Evolutionary conservation across 139 green algal genomes (phyloP).

Genomic region (Chlamydomonas asymmetrica): DNA sequence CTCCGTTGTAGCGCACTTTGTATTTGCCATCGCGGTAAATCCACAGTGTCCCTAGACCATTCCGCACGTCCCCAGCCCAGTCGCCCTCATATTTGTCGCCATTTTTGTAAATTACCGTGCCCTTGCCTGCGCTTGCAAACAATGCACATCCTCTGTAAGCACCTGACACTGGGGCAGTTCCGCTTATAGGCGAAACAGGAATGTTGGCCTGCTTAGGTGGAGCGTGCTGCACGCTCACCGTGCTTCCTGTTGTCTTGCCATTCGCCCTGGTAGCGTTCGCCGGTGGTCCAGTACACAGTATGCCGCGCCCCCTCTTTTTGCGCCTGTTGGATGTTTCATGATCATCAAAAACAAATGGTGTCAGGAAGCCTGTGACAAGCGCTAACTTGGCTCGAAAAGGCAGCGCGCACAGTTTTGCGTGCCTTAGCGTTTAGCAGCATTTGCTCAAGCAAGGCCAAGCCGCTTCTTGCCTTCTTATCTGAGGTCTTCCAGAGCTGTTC

Average conservation of each 20-base stretch:
- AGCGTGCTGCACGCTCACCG: slow-evolving; percentile 38
- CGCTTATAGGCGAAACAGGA: neutral
- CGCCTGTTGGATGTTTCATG: slow-evolving; percentile 31
- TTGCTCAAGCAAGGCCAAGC: neutral
- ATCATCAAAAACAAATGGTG: neutral
- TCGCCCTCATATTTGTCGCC: slow-evolving; percentile 79
- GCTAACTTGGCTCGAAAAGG: neutral
- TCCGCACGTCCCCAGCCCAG: slow-evolving; percentile 54
- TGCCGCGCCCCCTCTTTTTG: slow-evolving; percentile 62
- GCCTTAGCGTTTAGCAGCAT: neutral
- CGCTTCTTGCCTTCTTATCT: slow-evolving; percentile 27
- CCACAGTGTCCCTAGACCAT: slow-evolving; percentile 69
- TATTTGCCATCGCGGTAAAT: slow-evolving; percentile 60
- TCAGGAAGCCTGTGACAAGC: neutral
- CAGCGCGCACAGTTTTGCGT: neutral
- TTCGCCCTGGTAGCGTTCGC: slow-evolving; percentile 64
- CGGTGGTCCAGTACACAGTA: slow-evolving; percentile 61
- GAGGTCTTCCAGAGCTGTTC: slow-evolving; percentile 42
- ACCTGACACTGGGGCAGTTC: neutral
- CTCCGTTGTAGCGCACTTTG: slow-evolving; percentile 64
- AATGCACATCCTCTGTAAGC: neutral
- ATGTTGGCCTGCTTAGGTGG: neutral
- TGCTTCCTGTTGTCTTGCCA: slow-evolving; percentile 71
- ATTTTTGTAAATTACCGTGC: slow-evolving; percentile 68
- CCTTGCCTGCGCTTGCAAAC: slow-evolving; percentile 47